Conservation (phyloP, 2,329 filamentous ascomycete genomes). For the Colletotrichum sansevieriae region DNA sequence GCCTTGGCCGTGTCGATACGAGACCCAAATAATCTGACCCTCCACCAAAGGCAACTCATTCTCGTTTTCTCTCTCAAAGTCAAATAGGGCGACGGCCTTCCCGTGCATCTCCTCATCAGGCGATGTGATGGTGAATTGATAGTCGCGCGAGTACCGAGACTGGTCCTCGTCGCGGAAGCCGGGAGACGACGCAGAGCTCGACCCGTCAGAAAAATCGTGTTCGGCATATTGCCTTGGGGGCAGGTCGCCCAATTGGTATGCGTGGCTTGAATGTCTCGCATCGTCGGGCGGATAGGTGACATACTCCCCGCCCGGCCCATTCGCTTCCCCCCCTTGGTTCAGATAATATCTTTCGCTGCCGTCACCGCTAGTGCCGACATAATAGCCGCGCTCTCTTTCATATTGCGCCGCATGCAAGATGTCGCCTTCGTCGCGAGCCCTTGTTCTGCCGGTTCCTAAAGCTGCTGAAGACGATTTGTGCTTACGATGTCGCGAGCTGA, state of each 20-base stretch:
- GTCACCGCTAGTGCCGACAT: slow-evolving; percentile 75
- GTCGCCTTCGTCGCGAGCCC: slow-evolving; percentile 51
- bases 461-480: slow-evolving; percentile 77
- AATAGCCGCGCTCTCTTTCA: slow-evolving; percentile 74
- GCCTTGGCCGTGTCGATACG: slow-evolving; percentile 94
- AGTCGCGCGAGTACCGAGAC: slow-evolving; percentile 88
- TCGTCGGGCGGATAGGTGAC: slow-evolving; percentile 81
- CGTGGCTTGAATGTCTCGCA: slow-evolving; percentile 67
- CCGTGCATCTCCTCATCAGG: slow-evolving; percentile 98
- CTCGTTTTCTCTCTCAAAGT: slow-evolving; percentile 95
- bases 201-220: slow-evolving; percentile 70
- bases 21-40: slow-evolving; percentile 96
- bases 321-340: slow-evolving; percentile 75
- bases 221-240: slow-evolving; percentile 60
- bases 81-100: slow-evolving; percentile 94
- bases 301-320: slow-evolving; percentile 83
- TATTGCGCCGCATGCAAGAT: slow-evolving; percentile 64
- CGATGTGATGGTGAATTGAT: slow-evolving; percentile 94
- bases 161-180: slow-evolving; percentile 73
- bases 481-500: slow-evolving; percentile 86
- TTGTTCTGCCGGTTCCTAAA: slow-evolving; percentile 61
- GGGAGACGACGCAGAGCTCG: slow-evolving; percentile 71
- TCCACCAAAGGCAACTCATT: slow-evolving; percentile 94
- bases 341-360: slow-evolving; percentile 82
- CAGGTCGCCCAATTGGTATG: slow-evolving; percentile 61